Percentiles rank a stretch among this genome's conserved stretches.
phyloP scores from a whole-genome alignment of 345 rosid genomes.

The Camelina laxa region DNA sequence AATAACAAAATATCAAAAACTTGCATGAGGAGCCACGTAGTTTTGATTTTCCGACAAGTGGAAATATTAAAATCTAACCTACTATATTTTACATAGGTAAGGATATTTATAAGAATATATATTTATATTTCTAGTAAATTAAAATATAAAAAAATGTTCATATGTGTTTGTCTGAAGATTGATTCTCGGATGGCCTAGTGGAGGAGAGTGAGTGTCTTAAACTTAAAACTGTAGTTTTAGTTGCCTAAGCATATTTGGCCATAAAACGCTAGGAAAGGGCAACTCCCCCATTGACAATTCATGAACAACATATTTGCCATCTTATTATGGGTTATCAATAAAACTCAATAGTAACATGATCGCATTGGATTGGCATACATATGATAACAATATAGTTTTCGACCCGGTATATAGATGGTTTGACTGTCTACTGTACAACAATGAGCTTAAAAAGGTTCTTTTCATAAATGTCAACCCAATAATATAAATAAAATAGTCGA shows the following conservation, averaged over 20 bases:
- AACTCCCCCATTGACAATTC: constrained; percentile 7
- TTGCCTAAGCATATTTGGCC: constrained; percentile 31
- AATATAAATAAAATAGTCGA: neutral
- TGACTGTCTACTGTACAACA: neutral
- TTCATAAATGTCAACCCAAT: constrained; percentile 34
- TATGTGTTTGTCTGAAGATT: constrained; percentile 1
- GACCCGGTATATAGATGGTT: neutral
- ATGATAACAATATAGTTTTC: no score
- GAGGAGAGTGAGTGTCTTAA: constrained; percentile 19
- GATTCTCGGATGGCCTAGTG: constrained; percentile 33
- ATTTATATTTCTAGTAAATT: neutral
- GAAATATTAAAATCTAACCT: neutral
- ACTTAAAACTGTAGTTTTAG: constrained; percentile 21
- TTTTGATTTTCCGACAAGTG: neutral
- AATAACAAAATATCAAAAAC: constrained; percentile 20
- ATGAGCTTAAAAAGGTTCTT: neutral
- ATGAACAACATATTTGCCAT: neutral
- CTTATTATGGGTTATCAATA: no score
- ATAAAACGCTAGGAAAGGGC: constrained; percentile 29
- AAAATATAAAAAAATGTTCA: neutral
- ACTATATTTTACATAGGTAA: constrained; percentile 6
- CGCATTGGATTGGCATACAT: neutral
- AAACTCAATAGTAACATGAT: neutral
- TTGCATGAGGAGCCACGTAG: constrained; percentile 16
- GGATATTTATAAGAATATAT: constrained; percentile 24